These are phyloP conservation scores for Talaromyces nanjingensis DNA, from an alignment of 495 filamentous ascomycete species.

Conservation along the genomic window DNA sequence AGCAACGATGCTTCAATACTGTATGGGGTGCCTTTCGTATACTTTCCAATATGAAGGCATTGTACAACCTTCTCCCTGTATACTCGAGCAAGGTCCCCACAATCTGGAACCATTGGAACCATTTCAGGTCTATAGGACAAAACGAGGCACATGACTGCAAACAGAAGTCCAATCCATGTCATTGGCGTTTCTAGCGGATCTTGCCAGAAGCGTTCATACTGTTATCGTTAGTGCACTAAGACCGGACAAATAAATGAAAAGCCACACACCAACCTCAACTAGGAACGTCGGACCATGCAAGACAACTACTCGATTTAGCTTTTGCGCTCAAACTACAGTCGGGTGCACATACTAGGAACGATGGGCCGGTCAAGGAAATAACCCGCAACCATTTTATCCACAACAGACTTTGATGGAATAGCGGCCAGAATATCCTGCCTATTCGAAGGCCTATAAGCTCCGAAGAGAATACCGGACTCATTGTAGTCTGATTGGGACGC, in stretches of 20 bases:
- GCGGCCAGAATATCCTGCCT: constrained; percentile 30
- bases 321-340: constrained; percentile 3
- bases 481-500: constrained; percentile 4
- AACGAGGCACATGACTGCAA: constrained; percentile 20
- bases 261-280: constrained; percentile 13
- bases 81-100: constrained; percentile 1
- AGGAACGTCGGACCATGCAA: constrained; percentile 19
- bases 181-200: constrained; percentile 15
- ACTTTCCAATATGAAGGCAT: constrained; percentile 23
- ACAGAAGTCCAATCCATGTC: constrained; percentile 26
- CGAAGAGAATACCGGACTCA: constrained; percentile 23
- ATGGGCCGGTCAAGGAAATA: constrained; percentile 12
- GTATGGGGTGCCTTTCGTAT: constrained; percentile 18
- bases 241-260: constrained; percentile 2
- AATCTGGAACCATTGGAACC: constrained; percentile 5
- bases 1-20: constrained; percentile 24
- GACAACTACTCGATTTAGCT: constrained; percentile 10
- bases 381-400: constrained; percentile 23
- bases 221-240: not conserved
- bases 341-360: constrained; percentile 17
- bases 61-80: constrained; percentile 24
- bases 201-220: constrained; percentile 30
- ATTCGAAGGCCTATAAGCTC: constrained; percentile 18
- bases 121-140: constrained; percentile 5
- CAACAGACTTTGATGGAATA: constrained; percentile 22